Percentiles rank a stretch among this genome's conserved stretches.
Evolutionary conservation across 2,329 filamentous ascomycete species (phyloP).

Genomic region (Metarhizium brunneum): DNA sequence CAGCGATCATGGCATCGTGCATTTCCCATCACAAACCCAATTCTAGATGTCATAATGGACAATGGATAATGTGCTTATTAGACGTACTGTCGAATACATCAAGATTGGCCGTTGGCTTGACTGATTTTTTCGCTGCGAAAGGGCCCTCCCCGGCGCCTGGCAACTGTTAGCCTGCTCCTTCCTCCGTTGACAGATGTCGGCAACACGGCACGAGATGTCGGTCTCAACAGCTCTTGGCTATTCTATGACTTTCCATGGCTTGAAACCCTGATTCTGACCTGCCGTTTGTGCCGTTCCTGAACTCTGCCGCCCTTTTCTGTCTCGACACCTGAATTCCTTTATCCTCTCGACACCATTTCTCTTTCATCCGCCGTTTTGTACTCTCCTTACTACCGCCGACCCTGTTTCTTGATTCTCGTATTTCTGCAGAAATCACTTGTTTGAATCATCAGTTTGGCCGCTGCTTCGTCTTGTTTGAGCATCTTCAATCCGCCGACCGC

Average conservation of each 20-base stretch:
- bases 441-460: slow-evolving; percentile 1
- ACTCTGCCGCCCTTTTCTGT: neutral
- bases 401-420: slow-evolving; percentile 1
- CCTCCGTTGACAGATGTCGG: slow-evolving; percentile 6
- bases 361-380: slow-evolving; percentile 3
- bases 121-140: neutral
- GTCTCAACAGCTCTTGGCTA: neutral
- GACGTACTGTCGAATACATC: neutral
- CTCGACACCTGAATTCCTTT: neutral
- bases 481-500: slow-evolving; percentile 9
- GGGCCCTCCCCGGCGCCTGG: slow-evolving; percentile 5
- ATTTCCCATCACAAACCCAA: neutral
- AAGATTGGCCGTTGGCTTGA: neutral
- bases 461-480: neutral
- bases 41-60: neutral
- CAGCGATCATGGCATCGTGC: neutral
- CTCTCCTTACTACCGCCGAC: slow-evolving; percentile 2
- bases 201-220: neutral
- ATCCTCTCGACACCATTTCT: neutral
- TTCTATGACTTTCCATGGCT: neutral
- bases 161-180: slow-evolving; percentile 3
- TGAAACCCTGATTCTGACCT: neutral
- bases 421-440: slow-evolving; percentile 2
- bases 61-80: neutral
- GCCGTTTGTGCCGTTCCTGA: neutral